Evolutionary conservation across 2,329 filamentous ascomycete species (phyloP), one percentile per base, ranked within the genome.

Genomic region (Hypocreales sp.): DNA sequence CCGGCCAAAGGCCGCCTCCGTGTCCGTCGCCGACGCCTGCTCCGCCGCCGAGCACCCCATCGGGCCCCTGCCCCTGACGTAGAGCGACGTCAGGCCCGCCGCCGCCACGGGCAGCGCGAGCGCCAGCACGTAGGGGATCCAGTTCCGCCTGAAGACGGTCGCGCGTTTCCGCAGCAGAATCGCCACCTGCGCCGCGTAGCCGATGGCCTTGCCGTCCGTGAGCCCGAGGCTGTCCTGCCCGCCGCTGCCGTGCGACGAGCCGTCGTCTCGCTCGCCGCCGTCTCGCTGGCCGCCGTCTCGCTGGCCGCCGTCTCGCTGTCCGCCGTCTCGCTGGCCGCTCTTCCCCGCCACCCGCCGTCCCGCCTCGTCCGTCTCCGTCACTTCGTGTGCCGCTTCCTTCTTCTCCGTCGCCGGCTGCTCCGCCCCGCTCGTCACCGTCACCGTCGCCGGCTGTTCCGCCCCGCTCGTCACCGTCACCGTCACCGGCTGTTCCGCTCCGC

Each of bases 151-250:
- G 27, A 92, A 60, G 20, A 94, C 77, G 0, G 72, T 83, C 31
- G 72, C 56, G 17, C 86, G 68, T 50, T 94, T 94, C 29, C 61
- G 56, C 47, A 92, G 82, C 6, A 94, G 56, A 2, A 92, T 76
- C 44, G 62, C 57, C 1, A 71, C 70, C 55, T 94, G 86, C 35
- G 62, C 64, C 24, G 68, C 49, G 46, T 81, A 78, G 4, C 75
- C 67, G 19, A 87, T 76, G 5, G 64, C 68, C 34, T 62, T 63
- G 1, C 84, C 84, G 5, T 79, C 74, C 19, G 73, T 62, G 30
- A 82, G 68, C 35, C 68, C 55, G 5, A 76, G 43, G 1, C 53
- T 53, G 9, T 49, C 51, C 3, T 33, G 31, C 18, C 51, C 25
- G 37, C 24, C 39, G 27, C 10, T 41, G 38, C 7, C 39, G 13